Evolutionary conservation across 768 basidiomycete species (phyloP).

Genomic region (Serendipita sp.): DNA sequence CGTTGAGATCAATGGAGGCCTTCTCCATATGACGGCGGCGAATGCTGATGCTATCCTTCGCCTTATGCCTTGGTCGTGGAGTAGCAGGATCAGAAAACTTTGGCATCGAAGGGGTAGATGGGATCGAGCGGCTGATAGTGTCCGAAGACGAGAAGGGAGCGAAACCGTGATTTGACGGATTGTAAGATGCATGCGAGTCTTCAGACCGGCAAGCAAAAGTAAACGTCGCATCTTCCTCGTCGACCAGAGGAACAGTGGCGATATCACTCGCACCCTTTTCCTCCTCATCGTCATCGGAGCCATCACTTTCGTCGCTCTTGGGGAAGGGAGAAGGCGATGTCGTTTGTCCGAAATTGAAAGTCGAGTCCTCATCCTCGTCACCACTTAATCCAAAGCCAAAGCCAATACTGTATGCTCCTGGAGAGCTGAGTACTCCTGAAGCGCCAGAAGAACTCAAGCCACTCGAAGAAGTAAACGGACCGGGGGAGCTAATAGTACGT

Average conservation of each 20-base stretch:
- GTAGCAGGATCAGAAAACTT: constrained; percentile 2
- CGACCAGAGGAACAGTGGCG: background rate
- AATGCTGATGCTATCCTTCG: constrained; percentile 1
- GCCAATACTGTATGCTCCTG: background rate
- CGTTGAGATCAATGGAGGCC: background rate
- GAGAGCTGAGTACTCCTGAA: background rate
- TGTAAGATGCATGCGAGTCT: background rate
- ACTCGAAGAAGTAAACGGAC: background rate
- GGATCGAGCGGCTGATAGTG: background rate
- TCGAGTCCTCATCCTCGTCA: constrained; percentile 1
- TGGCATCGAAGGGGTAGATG: background rate
- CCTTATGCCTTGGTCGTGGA: background rate
- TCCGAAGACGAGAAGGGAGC: background rate
- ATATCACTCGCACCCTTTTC: background rate
- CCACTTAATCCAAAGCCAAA: constrained; percentile 1
- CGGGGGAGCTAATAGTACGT: background rate
- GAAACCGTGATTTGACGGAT: background rate
- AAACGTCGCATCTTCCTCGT: constrained; percentile 1
- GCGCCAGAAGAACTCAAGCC: background rate
- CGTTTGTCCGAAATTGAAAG: background rate
- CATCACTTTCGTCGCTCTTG: background rate
- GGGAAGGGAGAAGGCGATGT: background rate
- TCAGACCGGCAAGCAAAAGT: background rate
- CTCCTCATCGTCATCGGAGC: background rate
- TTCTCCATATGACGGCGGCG: background rate